A percentile compares a stretch with the other conserved stretches of the same genome.
phyloP scores from a whole-genome alignment of 129 eudicot genomes.

The Tagetes patula region DNA sequence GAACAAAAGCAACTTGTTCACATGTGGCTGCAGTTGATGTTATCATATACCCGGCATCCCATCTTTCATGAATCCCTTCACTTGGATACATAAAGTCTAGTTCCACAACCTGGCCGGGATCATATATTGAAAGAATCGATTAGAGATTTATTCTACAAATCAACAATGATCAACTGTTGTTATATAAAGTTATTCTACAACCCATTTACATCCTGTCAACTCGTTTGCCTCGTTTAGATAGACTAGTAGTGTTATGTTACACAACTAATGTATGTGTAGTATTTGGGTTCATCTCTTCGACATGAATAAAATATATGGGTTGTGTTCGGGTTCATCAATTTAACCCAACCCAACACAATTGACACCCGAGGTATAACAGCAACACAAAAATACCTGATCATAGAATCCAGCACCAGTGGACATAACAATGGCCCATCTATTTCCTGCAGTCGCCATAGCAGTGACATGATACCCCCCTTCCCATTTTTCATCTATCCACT shows the following conservation, averaged over 20 bases:
- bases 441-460: conserved; percentile 95
- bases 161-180: neutral
- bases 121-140: neutral
- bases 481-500: conserved; percentile 95
- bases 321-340: neutral
- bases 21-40: too few relatives aligned
- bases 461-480: conserved; percentile 84
- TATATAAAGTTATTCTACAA: neutral
- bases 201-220: neutral
- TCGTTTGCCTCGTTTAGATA: neutral
- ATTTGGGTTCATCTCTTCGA: too few relatives aligned
- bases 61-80: conserved; percentile 86
- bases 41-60: conserved; percentile 87
- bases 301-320: neutral
- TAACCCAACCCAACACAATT: neutral
- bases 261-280: too few relatives aligned
- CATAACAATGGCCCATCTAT: conserved; percentile 84
- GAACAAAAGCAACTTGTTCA: too few relatives aligned
- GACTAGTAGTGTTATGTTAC: too few relatives aligned
- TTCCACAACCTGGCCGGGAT: conserved; percentile 65
- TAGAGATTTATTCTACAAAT: neutral
- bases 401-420: conserved; percentile 81
- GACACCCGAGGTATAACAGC: neutral
- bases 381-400: conserved; percentile 51
- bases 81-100: conserved; percentile 86